Percentiles rank a stretch among this genome's conserved stretches.
Conservation (phyloP, 208 protist genomes). For the Angomonas deanei region DNA sequence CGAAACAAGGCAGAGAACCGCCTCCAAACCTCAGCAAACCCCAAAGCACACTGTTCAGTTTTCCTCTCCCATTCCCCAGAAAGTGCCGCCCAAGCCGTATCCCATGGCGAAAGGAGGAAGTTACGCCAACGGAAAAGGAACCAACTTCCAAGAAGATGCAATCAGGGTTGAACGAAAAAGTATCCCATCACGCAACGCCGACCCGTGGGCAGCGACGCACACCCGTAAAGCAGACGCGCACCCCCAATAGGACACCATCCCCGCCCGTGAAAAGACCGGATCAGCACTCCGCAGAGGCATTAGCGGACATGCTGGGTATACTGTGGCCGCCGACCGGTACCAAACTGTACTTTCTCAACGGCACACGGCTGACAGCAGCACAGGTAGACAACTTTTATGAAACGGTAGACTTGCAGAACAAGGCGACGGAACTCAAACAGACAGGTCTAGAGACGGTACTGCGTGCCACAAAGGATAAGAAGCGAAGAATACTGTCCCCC, state of each 20-base stretch:
- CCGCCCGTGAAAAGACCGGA: not conserved
- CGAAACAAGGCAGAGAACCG: too few species aligned
- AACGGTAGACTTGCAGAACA: constrained; percentile 26
- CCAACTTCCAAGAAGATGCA: too few species aligned
- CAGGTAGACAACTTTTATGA: constrained; percentile 52
- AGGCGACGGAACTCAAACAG: not conserved
- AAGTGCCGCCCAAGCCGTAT: too few species aligned
- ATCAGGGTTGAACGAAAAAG: too few species aligned
- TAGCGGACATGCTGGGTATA: constrained; percentile 51
- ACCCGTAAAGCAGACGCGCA: not conserved
- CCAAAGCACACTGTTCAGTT: too few species aligned
- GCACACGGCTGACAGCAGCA: constrained; percentile 38
- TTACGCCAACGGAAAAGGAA: too few species aligned
- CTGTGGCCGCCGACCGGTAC: constrained; percentile 37
- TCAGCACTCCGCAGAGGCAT: constrained; percentile 13
- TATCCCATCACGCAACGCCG: too few species aligned
- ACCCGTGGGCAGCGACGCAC: not conserved
- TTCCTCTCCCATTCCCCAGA: too few species aligned
- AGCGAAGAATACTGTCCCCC: not conserved
- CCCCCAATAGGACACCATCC: not conserved
- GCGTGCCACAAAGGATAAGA: not conserved
- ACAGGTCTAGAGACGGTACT: not conserved
- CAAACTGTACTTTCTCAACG: constrained; percentile 47
- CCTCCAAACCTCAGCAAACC: too few species aligned
- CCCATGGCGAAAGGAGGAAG: too few species aligned